phyloP scores from a whole-genome alignment of 2,329 filamentous ascomycete genomes.

The Neonectria neomacrospora region DNA sequence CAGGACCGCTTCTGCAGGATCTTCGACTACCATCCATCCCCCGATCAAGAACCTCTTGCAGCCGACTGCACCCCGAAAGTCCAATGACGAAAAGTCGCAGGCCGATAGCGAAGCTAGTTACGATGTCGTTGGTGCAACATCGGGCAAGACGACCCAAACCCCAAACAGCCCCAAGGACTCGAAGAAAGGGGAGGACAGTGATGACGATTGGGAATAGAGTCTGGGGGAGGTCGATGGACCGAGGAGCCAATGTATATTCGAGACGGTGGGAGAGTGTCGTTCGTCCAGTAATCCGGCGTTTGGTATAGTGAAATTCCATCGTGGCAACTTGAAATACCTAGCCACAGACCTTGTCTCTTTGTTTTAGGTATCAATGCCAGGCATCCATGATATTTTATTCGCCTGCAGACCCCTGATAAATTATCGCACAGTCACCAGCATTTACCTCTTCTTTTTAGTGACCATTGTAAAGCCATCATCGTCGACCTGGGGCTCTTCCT shows the following conservation, averaged over 20 bases:
- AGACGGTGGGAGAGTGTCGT: constrained; percentile 32
- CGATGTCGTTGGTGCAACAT: constrained; percentile 85
- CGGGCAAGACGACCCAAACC: constrained; percentile 80
- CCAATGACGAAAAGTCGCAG: constrained; percentile 89
- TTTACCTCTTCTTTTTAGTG: constrained; percentile 72
- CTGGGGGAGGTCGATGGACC: neutral
- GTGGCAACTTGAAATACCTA: constrained; percentile 31
- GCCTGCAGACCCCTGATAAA: neutral
- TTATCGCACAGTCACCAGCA: constrained; percentile 33
- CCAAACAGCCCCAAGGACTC: constrained; percentile 72
- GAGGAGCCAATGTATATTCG: constrained; percentile 26
- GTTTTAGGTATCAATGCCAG: constrained; percentile 45
- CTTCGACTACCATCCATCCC: constrained; percentile 71
- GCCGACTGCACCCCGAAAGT: constrained; percentile 73
- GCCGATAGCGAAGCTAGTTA: constrained; percentile 96
- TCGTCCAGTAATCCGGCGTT: constrained; percentile 48
- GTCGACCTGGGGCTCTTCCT: constrained; percentile 76
- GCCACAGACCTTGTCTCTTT: constrained; percentile 36
- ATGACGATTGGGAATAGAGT: constrained; percentile 81
- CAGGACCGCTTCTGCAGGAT: constrained; percentile 63
- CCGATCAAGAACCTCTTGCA: constrained; percentile 64
- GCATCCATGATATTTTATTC: constrained; percentile 31
- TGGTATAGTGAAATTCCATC: constrained; percentile 40
- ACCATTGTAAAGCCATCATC: constrained; percentile 86
- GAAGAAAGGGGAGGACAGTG: constrained; percentile 61